Evolutionary conservation across 441 rosid genomes (phyloP), one percentile per base, ranked within the genome.

Genomic region (Erysimum cheiri): DNA sequence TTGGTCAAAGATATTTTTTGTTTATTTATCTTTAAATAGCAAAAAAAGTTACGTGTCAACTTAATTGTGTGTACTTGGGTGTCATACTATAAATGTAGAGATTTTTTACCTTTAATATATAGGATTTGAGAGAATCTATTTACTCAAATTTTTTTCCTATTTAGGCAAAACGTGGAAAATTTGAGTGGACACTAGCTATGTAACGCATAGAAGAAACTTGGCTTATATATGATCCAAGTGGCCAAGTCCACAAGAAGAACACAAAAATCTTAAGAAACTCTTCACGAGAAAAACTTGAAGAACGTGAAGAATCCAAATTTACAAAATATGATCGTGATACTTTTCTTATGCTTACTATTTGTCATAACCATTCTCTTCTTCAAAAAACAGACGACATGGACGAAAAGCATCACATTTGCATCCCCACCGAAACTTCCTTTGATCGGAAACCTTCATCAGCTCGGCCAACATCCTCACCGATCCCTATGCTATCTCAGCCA

Each of bases 401-500:
- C 2, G 35, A 52, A 13, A 26, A 26, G 31, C 54, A 22, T 3
- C 11, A 31, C 8, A 6, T 58, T 59, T 19, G 71, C 87, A 0
- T 81, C 84, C 2, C 91, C 85, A 15, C 55, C 64, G 35, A 71
- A 65, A 52, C 81, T 84, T 37, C 85, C 88, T 4, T 37, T 85
- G 24, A 47, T 86, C 3, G 86, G 85, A 17, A 84, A 86, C 81
- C 79, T 84, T 43, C 85, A 82, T 58, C 82, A 80, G 60, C 60
- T 85, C 6, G 85, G 82, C 8, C 19, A 4, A 10, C 32, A 76
- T 22, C 84, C 85, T 36, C 90, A 85, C 76, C 82, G 81, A 41
- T 79, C 87, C 14, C 83, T 85, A 41, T 55, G 56, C 15, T 13
- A 65, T 50, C 69, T 84, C 3, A 75, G 90, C 48, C 77, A 78